Evolutionary conservation across 345 rosid genomes (phyloP), one percentile per base, ranked within the genome.

Genomic region (Dovyalis caffra): DNA sequence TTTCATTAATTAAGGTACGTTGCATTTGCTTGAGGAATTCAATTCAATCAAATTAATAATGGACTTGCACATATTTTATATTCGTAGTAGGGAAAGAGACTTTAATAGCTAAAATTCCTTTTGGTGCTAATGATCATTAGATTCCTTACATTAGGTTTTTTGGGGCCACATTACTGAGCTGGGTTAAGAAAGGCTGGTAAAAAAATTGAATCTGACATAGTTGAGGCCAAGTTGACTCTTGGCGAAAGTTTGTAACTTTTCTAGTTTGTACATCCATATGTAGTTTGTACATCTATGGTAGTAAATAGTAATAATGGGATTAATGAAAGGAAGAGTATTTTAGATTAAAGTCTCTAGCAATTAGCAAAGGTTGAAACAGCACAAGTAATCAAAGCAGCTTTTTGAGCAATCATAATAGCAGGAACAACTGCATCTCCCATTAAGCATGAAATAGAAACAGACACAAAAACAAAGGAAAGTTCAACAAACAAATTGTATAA

Each of bases 401-500:
- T 74, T 78, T 5, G 64, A 47, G 80, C 90, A 87, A 69, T 80
- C 87, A 72, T 57, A 87, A 23, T 75, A 85, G 86, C 87, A 87
- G 56, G 88, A 87, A 74, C 90, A 87, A 71, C 90, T 85, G 86
- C 79, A 81, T 25, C 38, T 51, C 56, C 20, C 31, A 33, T 11
- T 4, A 20, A 51, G 34, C 26, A 28, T n/a, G n/a, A n/a, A n/a
- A n/a, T n/a, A n/a, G n/a, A n/a, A n/a, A n/a, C n/a, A n/a, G n/a
- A n/a, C n/a, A n/a, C n/a, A n/a, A n/a, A n/a, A n/a, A n/a, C n/a
- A n/a, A n/a, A n/a, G n/a, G n/a, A n/a, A n/a, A n/a, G n/a, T n/a
- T n/a, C n/a, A n/a, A n/a, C n/a, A n/a, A n/a, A n/a, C n/a, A n/a
- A n/a, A n/a, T n/a, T n/a, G n/a, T n/a, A n/a, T n/a, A n/a, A n/a